Conservation (phyloP, 176 grass and related monocot genomes). For the Cocos nucifera region DNA sequence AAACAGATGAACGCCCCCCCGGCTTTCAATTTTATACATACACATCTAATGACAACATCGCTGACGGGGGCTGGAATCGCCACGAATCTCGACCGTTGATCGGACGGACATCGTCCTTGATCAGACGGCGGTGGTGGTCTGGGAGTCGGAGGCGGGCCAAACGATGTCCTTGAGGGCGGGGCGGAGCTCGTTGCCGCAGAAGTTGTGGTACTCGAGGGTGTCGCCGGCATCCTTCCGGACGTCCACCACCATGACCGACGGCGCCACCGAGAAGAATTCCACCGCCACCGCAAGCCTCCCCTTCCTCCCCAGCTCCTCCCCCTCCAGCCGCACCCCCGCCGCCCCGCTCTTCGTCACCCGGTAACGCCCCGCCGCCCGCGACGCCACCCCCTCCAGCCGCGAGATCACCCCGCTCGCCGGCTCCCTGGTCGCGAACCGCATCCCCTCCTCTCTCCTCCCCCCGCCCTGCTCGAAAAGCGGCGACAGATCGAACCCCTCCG, state of each 20-base stretch:
- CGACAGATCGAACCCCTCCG: conserved; percentile 42
- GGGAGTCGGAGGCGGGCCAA: conserved; percentile 8
- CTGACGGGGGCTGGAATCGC: too few relatives aligned
- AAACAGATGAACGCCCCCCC: too few relatives aligned
- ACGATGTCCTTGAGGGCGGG: conserved; percentile 33
- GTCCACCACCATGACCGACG: conserved; percentile 28
- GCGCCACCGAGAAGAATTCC: conserved; percentile 28
- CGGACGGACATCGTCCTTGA: too few relatives aligned
- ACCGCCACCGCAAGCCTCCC: conserved; percentile 18
- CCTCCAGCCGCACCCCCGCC: conserved; percentile 28
- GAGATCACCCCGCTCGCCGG: conserved; percentile 23
- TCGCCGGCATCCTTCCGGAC: conserved; percentile 28
- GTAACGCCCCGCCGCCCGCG: conserved; percentile 11
- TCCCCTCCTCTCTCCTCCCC: background rate
- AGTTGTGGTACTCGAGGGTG: conserved; percentile 21
- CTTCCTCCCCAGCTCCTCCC: conserved; percentile 11
- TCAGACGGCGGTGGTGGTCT: too few relatives aligned
- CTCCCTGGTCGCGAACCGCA: conserved; percentile 25
- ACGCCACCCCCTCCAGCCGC: conserved; percentile 30
- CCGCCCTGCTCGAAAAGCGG: conserved; percentile 36
- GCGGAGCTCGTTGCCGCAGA: conserved; percentile 26
- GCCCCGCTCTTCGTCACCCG: conserved; percentile 32
- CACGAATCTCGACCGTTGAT: too few relatives aligned
- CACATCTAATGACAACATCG: too few relatives aligned
- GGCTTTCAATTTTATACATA: too few relatives aligned